A percentile compares a stretch with the other conserved stretches of the same genome.
These are phyloP conservation scores for Penicillium thymicola DNA, from an alignment of 2,329 filamentous ascomycete genomes.

Conservation along the genomic window DNA sequence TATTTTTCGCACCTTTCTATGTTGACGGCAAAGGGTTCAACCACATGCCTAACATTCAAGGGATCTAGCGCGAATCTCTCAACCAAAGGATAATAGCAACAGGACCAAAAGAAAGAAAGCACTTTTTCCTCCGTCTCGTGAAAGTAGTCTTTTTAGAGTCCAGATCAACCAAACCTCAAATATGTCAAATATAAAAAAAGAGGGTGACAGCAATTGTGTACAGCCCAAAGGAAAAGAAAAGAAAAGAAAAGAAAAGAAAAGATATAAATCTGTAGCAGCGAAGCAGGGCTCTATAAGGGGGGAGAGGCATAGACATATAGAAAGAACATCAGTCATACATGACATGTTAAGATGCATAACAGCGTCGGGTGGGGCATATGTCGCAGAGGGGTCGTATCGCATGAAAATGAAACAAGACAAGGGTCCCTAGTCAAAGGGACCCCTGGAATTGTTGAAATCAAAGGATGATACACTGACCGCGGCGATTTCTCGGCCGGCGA, in stretches of 20 bases:
- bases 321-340: constrained; percentile 20
- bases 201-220: constrained; percentile 7
- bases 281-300: constrained; percentile 22
- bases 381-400: constrained; percentile 5
- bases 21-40: background rate
- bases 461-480: constrained; percentile 41
- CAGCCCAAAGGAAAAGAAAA: constrained; percentile 23
- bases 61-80: background rate
- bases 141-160: constrained; percentile 4
- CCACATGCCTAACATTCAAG: background rate
- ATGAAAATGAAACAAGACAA: constrained; percentile 9
- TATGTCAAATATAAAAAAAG: constrained; percentile 2
- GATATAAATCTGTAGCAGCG: constrained; percentile 15
- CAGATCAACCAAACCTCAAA: constrained; percentile 4
- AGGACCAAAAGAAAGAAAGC: constrained; percentile 6
- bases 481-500: constrained; percentile 30
- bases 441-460: constrained; percentile 17
- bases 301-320: constrained; percentile 29
- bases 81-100: background rate
- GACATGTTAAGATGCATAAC: constrained; percentile 31
- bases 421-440: background rate
- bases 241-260: constrained; percentile 20
- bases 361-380: constrained; percentile 16
- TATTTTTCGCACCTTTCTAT: background rate
- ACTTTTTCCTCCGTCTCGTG: constrained; percentile 12